phyloP scores from a whole-genome alignment of 73 alveolate species.

The Paramecium tetraurelia region DNA sequence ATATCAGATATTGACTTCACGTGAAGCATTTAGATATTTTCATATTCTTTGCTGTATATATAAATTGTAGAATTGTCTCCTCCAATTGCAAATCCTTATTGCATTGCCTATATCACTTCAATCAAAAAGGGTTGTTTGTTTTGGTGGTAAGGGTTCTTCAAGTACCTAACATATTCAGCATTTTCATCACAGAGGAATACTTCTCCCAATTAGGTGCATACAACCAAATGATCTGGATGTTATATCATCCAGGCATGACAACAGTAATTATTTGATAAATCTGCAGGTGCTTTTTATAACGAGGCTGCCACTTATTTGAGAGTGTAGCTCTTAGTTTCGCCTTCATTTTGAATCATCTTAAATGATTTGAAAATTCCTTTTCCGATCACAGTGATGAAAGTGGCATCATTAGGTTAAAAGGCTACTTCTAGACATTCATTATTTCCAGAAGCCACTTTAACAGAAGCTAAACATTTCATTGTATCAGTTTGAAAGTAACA shows the following conservation, averaged over 20 bases:
- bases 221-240: constrained; percentile 47
- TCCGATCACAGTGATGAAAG: constrained; percentile 56
- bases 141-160: background rate
- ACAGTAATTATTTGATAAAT: constrained; percentile 52
- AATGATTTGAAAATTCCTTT: constrained; percentile 47
- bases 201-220: constrained; percentile 58
- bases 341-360: constrained; percentile 7
- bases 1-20: constrained; percentile 39
- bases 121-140: constrained; percentile 58
- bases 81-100: constrained; percentile 74
- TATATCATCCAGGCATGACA: constrained; percentile 62
- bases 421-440: constrained; percentile 56
- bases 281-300: constrained; percentile 57
- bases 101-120: constrained; percentile 61
- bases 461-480: constrained; percentile 40
- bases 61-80: constrained; percentile 68
- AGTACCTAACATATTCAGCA: constrained; percentile 21
- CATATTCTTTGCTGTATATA: constrained; percentile 62
- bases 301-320: background rate
- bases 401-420: constrained; percentile 46
- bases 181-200: constrained; percentile 50
- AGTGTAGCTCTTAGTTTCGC: constrained; percentile 35
- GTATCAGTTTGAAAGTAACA: constrained; percentile 34
- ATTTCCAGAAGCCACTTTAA: background rate
- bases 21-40: background rate